Conservation (phyloP, 2,329 filamentous ascomycete species). For the Colletotrichum orbiculare region DNA sequence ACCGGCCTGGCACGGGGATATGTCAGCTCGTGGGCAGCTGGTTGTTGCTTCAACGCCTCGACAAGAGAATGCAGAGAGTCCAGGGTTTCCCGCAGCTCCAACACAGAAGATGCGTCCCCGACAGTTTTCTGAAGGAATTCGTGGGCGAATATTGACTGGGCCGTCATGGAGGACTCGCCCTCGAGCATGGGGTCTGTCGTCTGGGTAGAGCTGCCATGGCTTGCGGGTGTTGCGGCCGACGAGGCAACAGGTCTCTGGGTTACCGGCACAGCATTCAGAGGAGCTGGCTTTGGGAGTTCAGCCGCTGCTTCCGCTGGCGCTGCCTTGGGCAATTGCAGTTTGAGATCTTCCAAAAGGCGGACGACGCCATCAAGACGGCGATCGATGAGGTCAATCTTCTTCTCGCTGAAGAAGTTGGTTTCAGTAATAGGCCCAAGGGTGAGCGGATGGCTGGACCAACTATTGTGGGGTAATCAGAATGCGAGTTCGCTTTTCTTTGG, state of each 20-base stretch:
- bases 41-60: constrained; percentile 42
- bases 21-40: constrained; percentile 41
- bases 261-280: neutral
- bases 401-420: constrained; percentile 43
- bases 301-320: neutral
- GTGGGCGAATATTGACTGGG: constrained; percentile 59
- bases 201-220: constrained; percentile 36
- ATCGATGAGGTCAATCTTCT: constrained; percentile 52
- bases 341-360: constrained; percentile 48
- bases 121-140: constrained; percentile 55
- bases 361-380: constrained; percentile 48
- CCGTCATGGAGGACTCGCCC: constrained; percentile 57
- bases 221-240: constrained; percentile 32
- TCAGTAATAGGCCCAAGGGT: no score
- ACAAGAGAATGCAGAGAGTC: constrained; percentile 47
- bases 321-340: constrained; percentile 39
- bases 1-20: constrained; percentile 39
- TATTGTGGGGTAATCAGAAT: constrained; percentile 26
- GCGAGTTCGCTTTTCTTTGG: constrained; percentile 30
- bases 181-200: constrained; percentile 50
- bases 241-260: neutral
- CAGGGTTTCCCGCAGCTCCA: constrained; percentile 49
- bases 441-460: neutral
- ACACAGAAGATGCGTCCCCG: constrained; percentile 42
- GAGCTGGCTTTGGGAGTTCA: neutral